phyloP scores from a whole-genome alignment of 345 rosid species.

The Viola odorata region DNA sequence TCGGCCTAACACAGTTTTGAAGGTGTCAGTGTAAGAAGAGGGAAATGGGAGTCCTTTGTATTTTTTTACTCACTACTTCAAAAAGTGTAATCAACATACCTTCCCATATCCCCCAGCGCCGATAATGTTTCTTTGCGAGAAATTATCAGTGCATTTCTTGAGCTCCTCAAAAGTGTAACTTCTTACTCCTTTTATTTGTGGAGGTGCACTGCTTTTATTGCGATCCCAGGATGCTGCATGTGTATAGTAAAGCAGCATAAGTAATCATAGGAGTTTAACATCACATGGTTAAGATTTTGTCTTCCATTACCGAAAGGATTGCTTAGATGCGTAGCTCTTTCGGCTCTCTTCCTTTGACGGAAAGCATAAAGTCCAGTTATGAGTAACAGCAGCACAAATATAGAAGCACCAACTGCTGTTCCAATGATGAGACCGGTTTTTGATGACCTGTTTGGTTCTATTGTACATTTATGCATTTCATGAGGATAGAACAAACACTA shows the following conservation, averaged over 20 bases:
- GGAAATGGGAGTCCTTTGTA: not conserved
- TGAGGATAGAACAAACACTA: not conserved
- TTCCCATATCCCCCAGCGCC: slow-evolving; percentile 13
- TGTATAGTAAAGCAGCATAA: too few species aligned
- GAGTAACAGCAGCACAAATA: not conserved
- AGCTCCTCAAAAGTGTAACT: slow-evolving; percentile 12
- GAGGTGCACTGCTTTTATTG: not conserved
- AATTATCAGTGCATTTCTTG: slow-evolving; percentile 5
- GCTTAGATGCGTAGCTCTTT: not conserved
- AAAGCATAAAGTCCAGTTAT: slow-evolving; percentile 8
- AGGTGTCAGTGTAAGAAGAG: not conserved
- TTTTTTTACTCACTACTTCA: not conserved
- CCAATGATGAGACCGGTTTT: slow-evolving; percentile 7
- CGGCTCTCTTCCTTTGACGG: slow-evolving; percentile 5
- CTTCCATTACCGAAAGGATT: slow-evolving; percentile 4
- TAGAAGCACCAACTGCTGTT: slow-evolving; percentile 7
- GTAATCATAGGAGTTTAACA: not conserved
- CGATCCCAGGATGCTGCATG: slow-evolving; percentile 11
- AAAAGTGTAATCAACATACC: not conserved
- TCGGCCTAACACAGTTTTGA: too few species aligned
- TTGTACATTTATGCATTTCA: not conserved
- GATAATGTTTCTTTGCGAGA: not conserved
- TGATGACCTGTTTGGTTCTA: slow-evolving; percentile 1
- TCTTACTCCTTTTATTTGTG: not conserved
- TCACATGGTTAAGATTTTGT: too few species aligned